phyloP scores from a whole-genome alignment of 2,329 filamentous ascomycete genomes.

The Westerdykella sp. region DNA sequence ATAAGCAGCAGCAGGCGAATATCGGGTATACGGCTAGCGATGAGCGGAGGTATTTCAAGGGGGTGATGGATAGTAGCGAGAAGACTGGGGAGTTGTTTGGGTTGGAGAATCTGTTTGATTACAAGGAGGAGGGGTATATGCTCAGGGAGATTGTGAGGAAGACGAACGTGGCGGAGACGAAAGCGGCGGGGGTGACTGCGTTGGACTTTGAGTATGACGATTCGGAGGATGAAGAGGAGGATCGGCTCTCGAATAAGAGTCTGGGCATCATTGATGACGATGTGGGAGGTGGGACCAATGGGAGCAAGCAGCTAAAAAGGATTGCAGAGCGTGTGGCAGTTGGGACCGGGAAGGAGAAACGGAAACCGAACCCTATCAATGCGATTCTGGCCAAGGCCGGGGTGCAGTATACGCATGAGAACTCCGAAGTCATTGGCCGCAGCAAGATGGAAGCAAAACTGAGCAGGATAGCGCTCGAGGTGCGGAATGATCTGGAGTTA shows the following conservation, averaged over 20 bases:
- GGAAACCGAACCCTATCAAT: conserved; percentile 66
- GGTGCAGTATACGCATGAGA: conserved; percentile 93
- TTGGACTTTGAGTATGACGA: conserved; percentile 68
- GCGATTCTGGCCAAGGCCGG: conserved; percentile 84
- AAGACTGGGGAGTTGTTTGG: conserved; percentile 95
- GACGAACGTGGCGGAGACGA: conserved; percentile 92
- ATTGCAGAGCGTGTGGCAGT: conserved; percentile 29
- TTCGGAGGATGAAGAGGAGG: conserved; percentile 49
- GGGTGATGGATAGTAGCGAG: conserved; percentile 75
- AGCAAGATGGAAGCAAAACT: conserved; percentile 87
- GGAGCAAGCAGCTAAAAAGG: conserved; percentile 57
- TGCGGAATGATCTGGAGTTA: conserved; percentile 46
- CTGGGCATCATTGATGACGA: conserved; percentile 41
- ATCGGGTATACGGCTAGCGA: conserved; percentile 91
- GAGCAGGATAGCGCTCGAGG: conserved; percentile 66
- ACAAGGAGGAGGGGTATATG: conserved; percentile 70
- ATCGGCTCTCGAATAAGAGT: conserved; percentile 20
- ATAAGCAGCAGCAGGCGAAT: conserved; percentile 98
- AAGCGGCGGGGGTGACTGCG: conserved; percentile 67
- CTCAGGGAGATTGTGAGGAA: conserved; percentile 97
- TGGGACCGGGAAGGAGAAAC: conserved; percentile 31
- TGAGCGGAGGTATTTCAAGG: conserved; percentile 91
- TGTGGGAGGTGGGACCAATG: conserved; percentile 45
- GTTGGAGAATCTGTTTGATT: conserved; percentile 71
- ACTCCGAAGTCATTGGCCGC: conserved; percentile 87